Percentiles rank a stretch among this genome's conserved stretches.
These are phyloP conservation scores for Colletotrichum limetticola DNA, from an alignment of 2,329 filamentous ascomycete species.

Conservation along the genomic window DNA sequence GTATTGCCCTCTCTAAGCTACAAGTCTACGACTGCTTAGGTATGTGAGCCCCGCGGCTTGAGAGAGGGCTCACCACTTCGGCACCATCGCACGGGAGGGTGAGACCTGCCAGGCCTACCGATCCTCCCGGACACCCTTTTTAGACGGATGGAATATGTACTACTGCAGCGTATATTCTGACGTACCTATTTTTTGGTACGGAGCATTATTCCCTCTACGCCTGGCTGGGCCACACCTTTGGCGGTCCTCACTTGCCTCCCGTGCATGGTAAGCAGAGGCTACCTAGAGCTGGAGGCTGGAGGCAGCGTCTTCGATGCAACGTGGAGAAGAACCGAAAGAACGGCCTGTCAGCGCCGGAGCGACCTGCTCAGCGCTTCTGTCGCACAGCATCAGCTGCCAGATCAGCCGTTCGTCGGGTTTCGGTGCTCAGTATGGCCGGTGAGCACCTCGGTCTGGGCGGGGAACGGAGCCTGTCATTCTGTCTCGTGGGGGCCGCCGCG, in stretches of 20 bases:
- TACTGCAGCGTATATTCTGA: background rate
- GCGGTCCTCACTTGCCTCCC: background rate
- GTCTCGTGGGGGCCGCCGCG: constrained; percentile 17
- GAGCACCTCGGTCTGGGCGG: constrained; percentile 23
- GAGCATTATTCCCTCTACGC: background rate
- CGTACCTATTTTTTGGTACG: background rate
- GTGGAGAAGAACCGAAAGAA: background rate
- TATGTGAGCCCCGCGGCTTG: background rate
- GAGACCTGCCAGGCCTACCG: background rate
- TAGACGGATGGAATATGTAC: background rate
- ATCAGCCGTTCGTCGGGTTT: constrained; percentile 23
- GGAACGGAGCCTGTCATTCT: constrained; percentile 9
- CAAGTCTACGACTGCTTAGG: background rate
- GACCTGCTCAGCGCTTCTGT: constrained; percentile 9
- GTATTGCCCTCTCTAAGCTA: background rate
- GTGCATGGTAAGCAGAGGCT: background rate
- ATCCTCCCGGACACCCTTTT: background rate
- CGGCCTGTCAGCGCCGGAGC: background rate
- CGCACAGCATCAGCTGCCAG: constrained; percentile 24
- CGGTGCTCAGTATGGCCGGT: constrained; percentile 19
- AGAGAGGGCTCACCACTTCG: constrained; percentile 21
- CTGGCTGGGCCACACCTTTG: constrained; percentile 8
- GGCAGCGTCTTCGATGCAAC: background rate
- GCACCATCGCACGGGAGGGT: constrained; percentile 25
- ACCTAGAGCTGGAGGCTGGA: too few species aligned